Base-by-base conservation (phyloP, 371 early-diverging fungal species). In the Apophysomyces sp. region DNA sequence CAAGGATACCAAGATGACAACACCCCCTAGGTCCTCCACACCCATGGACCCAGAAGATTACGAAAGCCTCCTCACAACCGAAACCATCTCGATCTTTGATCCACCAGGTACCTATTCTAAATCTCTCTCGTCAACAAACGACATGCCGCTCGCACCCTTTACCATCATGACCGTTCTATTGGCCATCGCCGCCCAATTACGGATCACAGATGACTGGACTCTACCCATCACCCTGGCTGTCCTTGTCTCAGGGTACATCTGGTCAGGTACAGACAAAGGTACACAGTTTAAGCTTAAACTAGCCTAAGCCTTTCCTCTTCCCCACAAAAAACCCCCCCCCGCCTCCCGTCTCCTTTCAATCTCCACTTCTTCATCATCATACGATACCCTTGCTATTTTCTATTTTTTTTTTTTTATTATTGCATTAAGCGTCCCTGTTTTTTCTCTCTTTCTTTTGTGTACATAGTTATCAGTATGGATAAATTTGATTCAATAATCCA, bases 121-220 rank as follows among this genome's bases (percentile, higher is more conserved):
- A 9, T 21, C 49, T 9, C 49, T 18, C 3, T 21, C n/a, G 21
- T 8, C n/a, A 4, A n/a, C n/a, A 16, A n/a, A 4, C 4, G 8
- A n/a, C 11, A 15, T 34, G 18, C 24, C 37, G 31, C 2, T 26
- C 31, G 27, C 51, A 29, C 13, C 51, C 15, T 63, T 63, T 39
- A 21, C 27, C 18, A 26, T 31, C 7, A 49, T 52, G 31, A 57
- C 57, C 21, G 21, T 63, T 11, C 16, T 63, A 16, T 52, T 63
- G n/a, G 57, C 37, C 71, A 57, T 57, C 36, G 63, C 63, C 1
- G 56, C 63, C 13, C 36, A 36, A 13, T 51, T 63, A 28, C 52
- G 76, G 12, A 61, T 81, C 40, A 81, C 78, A 0, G 82, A 81
- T 59, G 82, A 81, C 37, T 81, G 82, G 82, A 81, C 77, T 8